Percentiles rank a stretch among this genome's conserved stretches.
Evolutionary conservation across 768 basidiomycete genomes (phyloP).

Genomic region (Lentinula sp.): DNA sequence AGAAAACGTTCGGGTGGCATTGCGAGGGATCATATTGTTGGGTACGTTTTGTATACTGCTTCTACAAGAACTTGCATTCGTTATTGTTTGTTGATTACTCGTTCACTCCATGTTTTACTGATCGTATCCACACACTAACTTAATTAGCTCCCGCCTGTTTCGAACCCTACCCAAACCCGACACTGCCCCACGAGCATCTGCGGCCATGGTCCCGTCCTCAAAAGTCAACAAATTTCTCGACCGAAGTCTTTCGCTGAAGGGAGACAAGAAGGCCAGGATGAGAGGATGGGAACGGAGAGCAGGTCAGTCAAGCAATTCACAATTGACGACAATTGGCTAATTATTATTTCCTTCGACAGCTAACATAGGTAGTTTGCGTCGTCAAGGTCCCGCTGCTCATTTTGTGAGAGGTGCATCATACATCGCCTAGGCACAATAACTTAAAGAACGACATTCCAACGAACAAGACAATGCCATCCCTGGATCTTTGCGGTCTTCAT

Average conservation of each 20-base stretch:
- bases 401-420: not conserved
- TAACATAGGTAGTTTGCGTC: not conserved
- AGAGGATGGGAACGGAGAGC: constrained; percentile 5
- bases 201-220: not conserved
- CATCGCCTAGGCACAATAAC: too few relatives aligned
- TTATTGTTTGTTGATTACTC: too few relatives aligned
- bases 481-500: not conserved
- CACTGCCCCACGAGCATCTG: not conserved
- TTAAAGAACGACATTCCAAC: too few relatives aligned
- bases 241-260: not conserved
- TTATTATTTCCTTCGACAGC: not conserved
- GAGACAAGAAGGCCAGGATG: not conserved
- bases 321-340: too few relatives aligned
- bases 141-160: not conserved
- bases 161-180: not conserved
- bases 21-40: not conserved
- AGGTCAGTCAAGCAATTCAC: not conserved
- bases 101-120: too few relatives aligned
- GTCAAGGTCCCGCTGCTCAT: not conserved
- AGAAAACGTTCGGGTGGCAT: not conserved
- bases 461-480: not conserved
- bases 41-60: not conserved
- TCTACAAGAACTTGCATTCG: too few relatives aligned
- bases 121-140: too few relatives aligned
- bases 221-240: constrained; percentile 1